A percentile compares a stretch with the other conserved stretches of the same genome.
phyloP scores from a whole-genome alignment of 1,284 basidiomycete genomes.

The Filobasidium uniguttulatum region DNA sequence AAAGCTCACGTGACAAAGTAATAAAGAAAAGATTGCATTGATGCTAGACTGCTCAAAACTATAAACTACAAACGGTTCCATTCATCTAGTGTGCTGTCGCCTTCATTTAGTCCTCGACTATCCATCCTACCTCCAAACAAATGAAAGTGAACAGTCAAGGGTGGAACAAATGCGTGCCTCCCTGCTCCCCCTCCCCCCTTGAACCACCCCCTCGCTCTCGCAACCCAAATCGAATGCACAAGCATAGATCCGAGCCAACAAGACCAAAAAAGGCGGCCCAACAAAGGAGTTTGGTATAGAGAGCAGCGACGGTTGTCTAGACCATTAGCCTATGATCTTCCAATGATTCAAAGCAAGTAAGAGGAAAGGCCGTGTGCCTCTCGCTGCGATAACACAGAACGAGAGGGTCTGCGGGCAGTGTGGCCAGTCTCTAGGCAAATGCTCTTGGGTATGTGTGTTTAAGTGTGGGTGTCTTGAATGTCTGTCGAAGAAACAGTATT shows the following conservation, averaged over 20 bases:
- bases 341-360: conserved; percentile 4
- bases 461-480: neutral
- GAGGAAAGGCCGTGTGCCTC: neutral
- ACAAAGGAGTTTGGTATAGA: neutral
- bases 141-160: neutral
- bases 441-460: neutral
- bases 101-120: conserved; percentile 3
- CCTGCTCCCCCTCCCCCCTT: neutral
- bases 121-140: neutral
- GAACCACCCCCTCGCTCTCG: too few species aligned
- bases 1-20: too few species aligned
- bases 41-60: too few species aligned
- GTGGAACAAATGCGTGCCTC: conserved; percentile 4
- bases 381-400: neutral
- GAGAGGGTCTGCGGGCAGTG: too few species aligned
- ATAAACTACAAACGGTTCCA: neutral
- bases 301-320: conserved; percentile 1
- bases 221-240: too few species aligned
- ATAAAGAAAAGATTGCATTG: too few species aligned
- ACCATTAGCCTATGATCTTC: neutral
- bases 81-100: too few species aligned
- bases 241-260: neutral
- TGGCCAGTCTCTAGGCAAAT: conserved; percentile 4
- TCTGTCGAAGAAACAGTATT: too few species aligned
- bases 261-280: neutral